Base-by-base conservation (phyloP, 306 rosid genomes). In the Heteromeles arbutifolia region DNA sequence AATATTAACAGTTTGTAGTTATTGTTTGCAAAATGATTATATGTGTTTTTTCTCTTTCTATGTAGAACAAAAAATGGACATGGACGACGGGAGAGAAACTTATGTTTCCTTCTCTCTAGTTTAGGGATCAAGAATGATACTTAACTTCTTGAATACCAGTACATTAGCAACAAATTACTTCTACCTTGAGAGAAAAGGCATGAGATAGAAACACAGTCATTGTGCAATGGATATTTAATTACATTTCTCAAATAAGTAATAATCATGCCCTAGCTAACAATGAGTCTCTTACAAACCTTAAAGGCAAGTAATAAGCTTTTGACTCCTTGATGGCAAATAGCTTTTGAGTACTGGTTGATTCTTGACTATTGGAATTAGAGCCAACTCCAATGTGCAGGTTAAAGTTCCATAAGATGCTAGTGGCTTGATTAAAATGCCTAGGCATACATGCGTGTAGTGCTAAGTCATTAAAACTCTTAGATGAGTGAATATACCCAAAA, bases 1-100 rank as follows among this genome's bases (percentile, higher is more conserved):
- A 82, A 80, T 71, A 78, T 95, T 82, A 84, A 70, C 88, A 97
- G 97, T 95, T 73, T 78, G 58, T 64, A 44, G 58, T 69, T 62
- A 24, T 32, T 72, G 50, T 58, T 39, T 21, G 17, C 62, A 9
- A 2, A 3, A 66, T 54, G 65, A 28, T 28, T 13, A 15, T 22
- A 26, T 28, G 21, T 43, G n/a, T 11, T 56, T 58, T 54, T n/a
- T 17, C 43, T 22, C 14, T 43, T 54, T 19, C n/a, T 72, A 12
- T n/a, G 24, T 72, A 14, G 48, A 54, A 72, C 58, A 56, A 19
- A 34, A 22, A 14, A 22, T 14, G 13, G 48, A 21, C 65, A 53
- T 12, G n/a, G 21, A 53, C 53, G 18, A 72, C 9, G 24, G 5
- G 2, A 72, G 41, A 3, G 31, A 21, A 31, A 53, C 37, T 24